Base-by-base conservation (phyloP, 2,329 filamentous ascomycete species). In the Pleomassaria siparia region DNA sequence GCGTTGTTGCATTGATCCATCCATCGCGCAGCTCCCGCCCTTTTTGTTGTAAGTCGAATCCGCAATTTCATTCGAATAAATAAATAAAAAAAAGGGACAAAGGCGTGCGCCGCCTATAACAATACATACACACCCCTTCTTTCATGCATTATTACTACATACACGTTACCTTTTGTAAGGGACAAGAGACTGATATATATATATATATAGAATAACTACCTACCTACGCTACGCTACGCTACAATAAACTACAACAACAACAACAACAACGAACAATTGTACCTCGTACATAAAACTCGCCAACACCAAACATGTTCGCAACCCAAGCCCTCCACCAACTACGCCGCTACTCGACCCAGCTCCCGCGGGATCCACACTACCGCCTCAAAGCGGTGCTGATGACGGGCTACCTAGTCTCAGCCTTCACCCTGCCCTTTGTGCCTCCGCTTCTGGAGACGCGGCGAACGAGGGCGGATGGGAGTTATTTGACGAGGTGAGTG, bases 351-450 rank as follows among this genome's bases (percentile, higher is more conserved):
- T 70, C 69, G 0, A 63, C 67, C 15, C 53, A 57, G 15, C 40
- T 66, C 12, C 63, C 66, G 1, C 67, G 63, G 47, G 66, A 71
- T 37, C 67, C 67, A 1, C 65, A 62, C 51, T 69, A 64, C 52
- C 54, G 58, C 4, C 60, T 71, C 43, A 69, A 71, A 49, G 64
- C 64, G 20, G 59, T 57, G 7, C 62, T 71, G 11, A 67, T 69
- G 53, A 71, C 66, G 1, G 61, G 62, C 11, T 73, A 72, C 39
- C 60, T 72, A 1, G 63, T 69, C 5, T 63, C 59, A 3, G 71
- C 68, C 12, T 68, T 72, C 25, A 68, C 70, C 3, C 56, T 73
- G 7, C 71, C 71, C 0, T 72, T 72, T 50, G 66, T 73, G 26
- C 70, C 68, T 18, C 69, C 71, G 20, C 61, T 71, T 24, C 45